A percentile compares a stretch with the other conserved stretches of the same genome.
Conservation (phyloP, 768 basidiomycete species). For the Guyanaporus albipodus region DNA sequence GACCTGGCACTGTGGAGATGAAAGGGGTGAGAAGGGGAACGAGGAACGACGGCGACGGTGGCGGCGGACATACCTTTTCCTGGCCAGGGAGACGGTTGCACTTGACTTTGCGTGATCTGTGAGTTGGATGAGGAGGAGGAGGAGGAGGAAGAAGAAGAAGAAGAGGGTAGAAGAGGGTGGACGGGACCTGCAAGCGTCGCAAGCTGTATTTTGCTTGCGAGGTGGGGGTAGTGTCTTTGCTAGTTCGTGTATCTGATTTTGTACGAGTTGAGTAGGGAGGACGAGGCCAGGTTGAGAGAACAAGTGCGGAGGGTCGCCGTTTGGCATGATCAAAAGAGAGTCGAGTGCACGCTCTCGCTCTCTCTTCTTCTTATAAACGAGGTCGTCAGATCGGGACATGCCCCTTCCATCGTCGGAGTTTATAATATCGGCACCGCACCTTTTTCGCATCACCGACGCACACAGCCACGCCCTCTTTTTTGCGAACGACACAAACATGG, state of each 20-base stretch:
- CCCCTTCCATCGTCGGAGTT: conserved; percentile 24
- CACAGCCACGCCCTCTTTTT: conserved; percentile 11
- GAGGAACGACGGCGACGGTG: conserved; percentile 5
- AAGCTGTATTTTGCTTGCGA: conserved; percentile 89
- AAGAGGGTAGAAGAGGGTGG: no score
- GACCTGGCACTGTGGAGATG: conserved; percentile 61
- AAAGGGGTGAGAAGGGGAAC: conserved; percentile 11
- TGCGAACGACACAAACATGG: conserved; percentile 52
- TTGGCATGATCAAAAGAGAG: conserved; percentile 27
- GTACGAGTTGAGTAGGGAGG: conserved; percentile 62
- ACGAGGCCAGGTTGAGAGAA: conserved; percentile 44
- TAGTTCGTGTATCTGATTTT: conserved; percentile 80
- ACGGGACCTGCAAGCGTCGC: conserved; percentile 88
- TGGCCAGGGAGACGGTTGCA: conserved; percentile 80
- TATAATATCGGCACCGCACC: conserved; percentile 28
- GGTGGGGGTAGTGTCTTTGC: conserved; percentile 80
- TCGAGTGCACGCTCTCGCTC: no score
- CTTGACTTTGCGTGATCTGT: conserved; percentile 85
- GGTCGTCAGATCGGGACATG: conserved; percentile 1
- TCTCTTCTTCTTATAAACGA: no score
- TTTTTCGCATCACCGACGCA: conserved; percentile 17
- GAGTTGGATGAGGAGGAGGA: conserved; percentile 2
- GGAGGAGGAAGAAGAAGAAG: background rate
- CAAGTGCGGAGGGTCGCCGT: conserved; percentile 27
- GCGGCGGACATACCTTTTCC: conserved; percentile 60